phyloP scores from a whole-genome alignment of 2,329 filamentous ascomycete species.

The Herpotrichia juniperi region DNA sequence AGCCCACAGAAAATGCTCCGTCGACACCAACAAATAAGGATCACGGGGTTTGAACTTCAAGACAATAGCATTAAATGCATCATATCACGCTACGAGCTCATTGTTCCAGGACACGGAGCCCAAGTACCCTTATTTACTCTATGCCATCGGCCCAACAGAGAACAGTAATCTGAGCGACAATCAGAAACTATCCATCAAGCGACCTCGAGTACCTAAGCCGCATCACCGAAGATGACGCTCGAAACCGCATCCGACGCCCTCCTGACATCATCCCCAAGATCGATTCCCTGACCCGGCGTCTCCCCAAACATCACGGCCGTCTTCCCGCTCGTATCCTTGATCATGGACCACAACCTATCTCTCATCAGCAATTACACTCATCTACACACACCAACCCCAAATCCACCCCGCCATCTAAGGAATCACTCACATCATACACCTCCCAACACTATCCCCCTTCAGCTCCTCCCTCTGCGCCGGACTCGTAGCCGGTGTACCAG shows the following conservation, averaged over 20 bases:
- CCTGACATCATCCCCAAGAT: slow-evolving; percentile 17
- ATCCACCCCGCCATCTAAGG: background rate
- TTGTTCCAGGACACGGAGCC: no score
- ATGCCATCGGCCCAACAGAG: no score
- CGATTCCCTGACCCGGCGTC: slow-evolving; percentile 9
- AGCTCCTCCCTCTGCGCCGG: slow-evolving; percentile 13
- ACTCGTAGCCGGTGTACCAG: slow-evolving; percentile 18
- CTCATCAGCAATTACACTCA: background rate
- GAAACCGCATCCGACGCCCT: slow-evolving; percentile 6
- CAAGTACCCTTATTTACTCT: no score
- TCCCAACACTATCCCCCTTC: slow-evolving; percentile 15
- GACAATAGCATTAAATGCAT: background rate
- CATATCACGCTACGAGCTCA: background rate
- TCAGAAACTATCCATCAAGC: no score
- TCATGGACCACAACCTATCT: slow-evolving; percentile 4
- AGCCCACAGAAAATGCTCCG: background rate
- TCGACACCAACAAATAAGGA: background rate
- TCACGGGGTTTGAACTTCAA: background rate
- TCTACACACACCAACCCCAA: background rate
- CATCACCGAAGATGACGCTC: background rate
- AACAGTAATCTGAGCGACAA: no score
- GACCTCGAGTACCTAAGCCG: background rate
- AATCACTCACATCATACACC: slow-evolving; percentile 11
- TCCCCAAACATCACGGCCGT: slow-evolving; percentile 15
- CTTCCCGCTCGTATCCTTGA: slow-evolving; percentile 14